phyloP scores from a whole-genome alignment of 306 rosid genomes.

The Hippophae tibetana region DNA sequence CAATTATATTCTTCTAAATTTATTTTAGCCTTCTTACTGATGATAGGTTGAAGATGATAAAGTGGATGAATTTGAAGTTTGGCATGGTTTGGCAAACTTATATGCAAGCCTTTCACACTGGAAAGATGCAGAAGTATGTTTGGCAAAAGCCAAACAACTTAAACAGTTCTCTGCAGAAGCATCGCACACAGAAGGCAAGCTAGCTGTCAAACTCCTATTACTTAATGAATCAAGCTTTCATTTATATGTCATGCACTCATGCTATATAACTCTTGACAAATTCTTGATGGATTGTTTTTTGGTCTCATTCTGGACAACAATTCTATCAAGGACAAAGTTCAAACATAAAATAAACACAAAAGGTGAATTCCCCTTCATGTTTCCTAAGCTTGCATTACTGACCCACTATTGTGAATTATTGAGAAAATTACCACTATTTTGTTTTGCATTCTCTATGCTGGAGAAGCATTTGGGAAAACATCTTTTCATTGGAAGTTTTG shows the following conservation, averaged over 20 bases:
- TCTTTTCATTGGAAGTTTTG: too few species aligned
- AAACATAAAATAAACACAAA: too few species aligned
- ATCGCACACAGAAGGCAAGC: constrained; percentile 68
- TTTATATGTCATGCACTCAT: neutral
- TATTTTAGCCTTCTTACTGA: constrained; percentile 2
- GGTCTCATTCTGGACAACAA: neutral
- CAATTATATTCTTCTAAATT: neutral
- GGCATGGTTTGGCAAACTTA: constrained; percentile 87
- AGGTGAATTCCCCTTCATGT: too few species aligned
- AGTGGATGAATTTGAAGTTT: constrained; percentile 69
- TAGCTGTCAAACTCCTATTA: neutral
- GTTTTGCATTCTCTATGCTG: too few species aligned
- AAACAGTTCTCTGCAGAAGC: constrained; percentile 52
- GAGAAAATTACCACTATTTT: too few species aligned
- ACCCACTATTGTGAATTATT: too few species aligned
- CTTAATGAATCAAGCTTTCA: constrained; percentile 13
- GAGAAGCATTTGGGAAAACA: too few species aligned
- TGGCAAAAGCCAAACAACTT: constrained; percentile 71
- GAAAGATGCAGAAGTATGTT: constrained; percentile 90
- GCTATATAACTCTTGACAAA: neutral
- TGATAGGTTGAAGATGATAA: constrained; percentile 59
- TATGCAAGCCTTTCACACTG: constrained; percentile 85
- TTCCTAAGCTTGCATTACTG: too few species aligned
- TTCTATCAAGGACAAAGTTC: neutral
- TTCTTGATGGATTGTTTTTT: neutral